A percentile compares a stretch with the other conserved stretches of the same genome.
These are phyloP conservation scores for Cystofilobasidium capitatum DNA, from an alignment of 768 basidiomycete species.

Conservation along the genomic window DNA sequence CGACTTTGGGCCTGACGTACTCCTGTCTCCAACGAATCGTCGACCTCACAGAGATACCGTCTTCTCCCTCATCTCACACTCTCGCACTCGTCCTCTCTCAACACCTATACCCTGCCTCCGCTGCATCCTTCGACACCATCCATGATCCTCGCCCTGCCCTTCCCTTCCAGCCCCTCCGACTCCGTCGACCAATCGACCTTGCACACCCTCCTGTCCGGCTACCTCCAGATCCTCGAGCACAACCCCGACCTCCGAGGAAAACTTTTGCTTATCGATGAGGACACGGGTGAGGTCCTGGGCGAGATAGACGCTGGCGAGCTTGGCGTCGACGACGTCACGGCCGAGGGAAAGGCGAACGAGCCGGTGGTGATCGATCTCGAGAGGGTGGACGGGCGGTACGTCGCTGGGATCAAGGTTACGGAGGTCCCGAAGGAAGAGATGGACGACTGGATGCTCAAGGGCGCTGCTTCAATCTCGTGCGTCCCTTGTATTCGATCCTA, in stretches of 20 bases:
- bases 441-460: slow-evolving; percentile 24
- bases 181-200: slow-evolving; percentile 12
- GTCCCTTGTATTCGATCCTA: no score
- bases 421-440: slow-evolving; percentile 18
- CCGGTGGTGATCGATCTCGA: slow-evolving; percentile 9
- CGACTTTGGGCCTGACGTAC: neutral
- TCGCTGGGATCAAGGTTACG: slow-evolving; percentile 16
- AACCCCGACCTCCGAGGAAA: slow-evolving; percentile 13
- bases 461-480: slow-evolving; percentile 12
- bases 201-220: slow-evolving; percentile 5
- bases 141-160: slow-evolving; percentile 10
- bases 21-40: neutral
- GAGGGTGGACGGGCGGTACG: neutral
- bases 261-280: slow-evolving; percentile 16
- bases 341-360: neutral
- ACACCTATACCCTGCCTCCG: slow-evolving; percentile 23
- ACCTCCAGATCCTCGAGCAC: slow-evolving; percentile 7
- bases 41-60: slow-evolving; percentile 13
- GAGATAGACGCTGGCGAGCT: slow-evolving; percentile 10
- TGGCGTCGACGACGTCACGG: neutral
- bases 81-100: slow-evolving; percentile 13
- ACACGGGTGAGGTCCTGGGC: slow-evolving; percentile 24
- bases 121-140: neutral
- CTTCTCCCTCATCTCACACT: slow-evolving; percentile 8
- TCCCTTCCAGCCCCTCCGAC: neutral